Evolutionary conservation across 2,329 filamentous ascomycete genomes (phyloP), one percentile per base, ranked within the genome.

Genomic region (Chaetomiaceae sp.): DNA sequence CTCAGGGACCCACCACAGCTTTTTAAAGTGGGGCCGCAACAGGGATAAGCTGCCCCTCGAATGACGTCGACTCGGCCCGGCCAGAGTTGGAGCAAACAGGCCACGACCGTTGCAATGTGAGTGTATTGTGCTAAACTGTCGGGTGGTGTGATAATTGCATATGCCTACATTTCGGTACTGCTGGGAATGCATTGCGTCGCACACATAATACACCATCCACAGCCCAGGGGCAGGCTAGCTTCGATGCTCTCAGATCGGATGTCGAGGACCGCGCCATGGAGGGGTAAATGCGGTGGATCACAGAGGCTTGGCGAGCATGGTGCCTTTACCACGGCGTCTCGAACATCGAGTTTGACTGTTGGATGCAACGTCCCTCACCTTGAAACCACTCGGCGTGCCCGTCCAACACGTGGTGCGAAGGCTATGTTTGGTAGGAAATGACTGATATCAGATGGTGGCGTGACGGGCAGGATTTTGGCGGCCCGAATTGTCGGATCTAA

Each of bases 341-440:
- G 12, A 34, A 17, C 34, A 19, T 17, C n/a, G 17, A 19, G 17
- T 7, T 22, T 22, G 39, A 23, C n/a, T 23, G n/a, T 43, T 5
- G 14, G 6, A 6, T 12, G 9, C 22, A 6, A 27, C 4, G 27
- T 31, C 27, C 14, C 27, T 12, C 9, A 31, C 27, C n/a, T n/a
- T n/a, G n/a, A 31, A 12, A 31, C 36, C 34, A 22, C n/a, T 25
- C 34, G 23, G 25, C 38, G 15, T n/a, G n/a, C 49, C 42, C 27
- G 27, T 14, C 27, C 54, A 55, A 53, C 57, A 59, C 57, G 57
- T 59, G 57, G 34, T 25, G 15, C 12, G 8, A 44, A 47, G 45
- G 6, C 25, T 29, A 33, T 55, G 33, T 42, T 48, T 55, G 55
- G 53, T 54, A 51, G 37, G 47, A 29, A 38, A 46, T 49, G 46